Base-by-base conservation (phyloP, 768 basidiomycete species). In the Tulasnella sp. region DNA sequence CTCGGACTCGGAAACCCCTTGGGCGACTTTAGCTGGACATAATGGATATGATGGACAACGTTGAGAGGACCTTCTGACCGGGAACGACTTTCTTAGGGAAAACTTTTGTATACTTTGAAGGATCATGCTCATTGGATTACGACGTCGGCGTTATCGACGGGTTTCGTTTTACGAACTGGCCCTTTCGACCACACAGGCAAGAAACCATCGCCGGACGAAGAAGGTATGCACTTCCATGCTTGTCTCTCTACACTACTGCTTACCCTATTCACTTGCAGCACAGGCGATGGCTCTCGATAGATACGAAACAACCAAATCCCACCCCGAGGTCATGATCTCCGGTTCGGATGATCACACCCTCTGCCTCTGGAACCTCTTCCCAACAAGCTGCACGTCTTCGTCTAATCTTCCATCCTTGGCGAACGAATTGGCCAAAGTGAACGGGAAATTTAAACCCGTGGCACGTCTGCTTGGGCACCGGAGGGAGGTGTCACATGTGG, bases 51-150 rank as follows among this genome's bases (percentile, higher is more conserved):
- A 82, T 22, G 25, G 45, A n/a, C 37, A 31, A 36, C 69, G 37
- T 76, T n/a, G 67, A 31, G 52, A 12, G 54, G 36, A 39, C 49
- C 36, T n/a, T n/a, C 22, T 75, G n/a, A 76, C 76, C 14, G 1
- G 5, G 12, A 12, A 70, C 49, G 15, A 34, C 25, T 36, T 38
- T 67, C n/a, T n/a, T 79, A 96, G 92, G 97, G 96, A 0, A 91
- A 89, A 82, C 88, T 90, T 36, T 85, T 98, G 45, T 88, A 96
- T 80, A 90, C 91, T 0, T 85, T 99, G 36, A 95, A 93, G 82
- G 96, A 98, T 78, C 97, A 99, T 80, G 97, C 96, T 0, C 97
- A 99, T 81, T 99, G 96, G 97, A 97, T 99, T 9, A 99, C 96
- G 25, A 99, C 96, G 0, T 88, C 99, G 64, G 91, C 97, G 3